phyloP scores from a whole-genome alignment of 129 eudicot genomes.

The Centrapalus pauciflorus region DNA sequence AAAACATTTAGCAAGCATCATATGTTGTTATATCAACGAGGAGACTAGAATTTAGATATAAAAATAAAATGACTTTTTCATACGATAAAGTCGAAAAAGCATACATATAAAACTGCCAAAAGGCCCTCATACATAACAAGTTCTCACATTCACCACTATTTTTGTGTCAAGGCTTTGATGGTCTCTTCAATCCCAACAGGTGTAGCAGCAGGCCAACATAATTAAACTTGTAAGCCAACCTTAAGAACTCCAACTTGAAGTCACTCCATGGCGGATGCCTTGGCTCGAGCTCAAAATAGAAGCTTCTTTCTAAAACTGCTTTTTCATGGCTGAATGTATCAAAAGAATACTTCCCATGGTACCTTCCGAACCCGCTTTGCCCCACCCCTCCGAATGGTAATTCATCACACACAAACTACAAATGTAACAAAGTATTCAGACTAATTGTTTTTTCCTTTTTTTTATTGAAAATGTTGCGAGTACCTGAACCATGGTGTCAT shows the following conservation, averaged over 20 bases:
- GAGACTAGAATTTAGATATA: too few species aligned
- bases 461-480: neutral
- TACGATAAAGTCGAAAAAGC: neutral
- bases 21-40: too few species aligned
- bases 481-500: slow-evolving; percentile 84
- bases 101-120: neutral
- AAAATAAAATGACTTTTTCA: too few species aligned
- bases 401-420: slow-evolving; percentile 63
- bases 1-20: too few species aligned
- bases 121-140: neutral
- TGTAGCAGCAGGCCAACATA: slow-evolving; percentile 58
- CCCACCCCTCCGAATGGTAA: slow-evolving; percentile 99
- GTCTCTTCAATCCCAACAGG: slow-evolving; percentile 55
- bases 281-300: slow-evolving; percentile 61
- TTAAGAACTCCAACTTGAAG: slow-evolving; percentile 65
- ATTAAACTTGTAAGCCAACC: slow-evolving; percentile 54
- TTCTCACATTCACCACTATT: neutral
- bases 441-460: too few species aligned
- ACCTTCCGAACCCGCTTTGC: slow-evolving; percentile 84
- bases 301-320: slow-evolving; percentile 63
- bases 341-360: slow-evolving; percentile 93
- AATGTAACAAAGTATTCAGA: slow-evolving; percentile 9
- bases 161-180: slow-evolving; percentile 2
- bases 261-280: slow-evolving; percentile 94
- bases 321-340: slow-evolving; percentile 95